Conservation (phyloP, 208 protist genomes). For the Leishmania martiniquensis region DNA sequence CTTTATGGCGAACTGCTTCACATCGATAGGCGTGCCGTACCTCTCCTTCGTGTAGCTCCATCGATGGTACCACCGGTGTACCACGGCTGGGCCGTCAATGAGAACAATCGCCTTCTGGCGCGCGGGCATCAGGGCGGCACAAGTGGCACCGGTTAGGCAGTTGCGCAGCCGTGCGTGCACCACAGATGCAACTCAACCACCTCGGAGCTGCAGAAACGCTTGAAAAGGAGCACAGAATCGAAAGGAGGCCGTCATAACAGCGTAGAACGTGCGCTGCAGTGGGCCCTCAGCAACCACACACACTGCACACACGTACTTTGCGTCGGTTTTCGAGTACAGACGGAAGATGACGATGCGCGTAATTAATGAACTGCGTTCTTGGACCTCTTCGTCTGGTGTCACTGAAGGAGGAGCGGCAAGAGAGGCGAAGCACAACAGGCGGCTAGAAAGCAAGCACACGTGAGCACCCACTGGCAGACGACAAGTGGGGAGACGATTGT, state of each 20-base stretch:
- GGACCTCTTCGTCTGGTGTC: neutral
- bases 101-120: constrained; percentile 79
- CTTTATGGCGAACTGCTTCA: constrained; percentile 81
- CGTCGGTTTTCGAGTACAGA: neutral
- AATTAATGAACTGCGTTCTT: neutral
- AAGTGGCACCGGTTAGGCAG: neutral
- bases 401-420: neutral
- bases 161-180: neutral
- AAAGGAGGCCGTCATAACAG: no score
- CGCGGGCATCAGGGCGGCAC: constrained; percentile 36
- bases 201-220: neutral
- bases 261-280: neutral
- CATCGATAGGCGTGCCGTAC: constrained; percentile 52
- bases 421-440: neutral
- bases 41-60: constrained; percentile 74
- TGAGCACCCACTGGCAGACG: neutral
- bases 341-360: neutral
- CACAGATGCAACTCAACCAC: neutral
- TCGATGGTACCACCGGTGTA: constrained; percentile 91
- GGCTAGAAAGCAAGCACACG: neutral
- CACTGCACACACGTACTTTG: constrained; percentile 3
- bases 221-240: neutral
- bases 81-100: constrained; percentile 83
- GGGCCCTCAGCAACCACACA: neutral
- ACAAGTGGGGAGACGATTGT: neutral